Conservation (phyloP, 306 rosid genomes). For the Castanea crenata region DNA sequence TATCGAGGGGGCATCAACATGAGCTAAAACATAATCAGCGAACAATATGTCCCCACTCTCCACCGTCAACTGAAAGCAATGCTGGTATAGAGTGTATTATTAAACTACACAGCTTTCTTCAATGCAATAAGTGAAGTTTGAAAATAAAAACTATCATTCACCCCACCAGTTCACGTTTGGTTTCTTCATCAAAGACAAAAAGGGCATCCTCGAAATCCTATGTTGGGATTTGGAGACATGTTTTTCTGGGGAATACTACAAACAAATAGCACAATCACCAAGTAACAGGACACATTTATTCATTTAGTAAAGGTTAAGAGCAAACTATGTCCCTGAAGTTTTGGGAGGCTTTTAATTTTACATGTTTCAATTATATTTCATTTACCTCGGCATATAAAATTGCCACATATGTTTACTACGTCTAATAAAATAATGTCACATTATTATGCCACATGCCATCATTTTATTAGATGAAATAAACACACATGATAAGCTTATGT, state of each 20-base stretch:
- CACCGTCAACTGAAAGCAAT: constrained; percentile 42
- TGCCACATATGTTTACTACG: no score
- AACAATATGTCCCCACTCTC: constrained; percentile 35
- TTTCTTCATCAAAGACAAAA: constrained; percentile 45
- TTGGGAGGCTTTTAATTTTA: no score
- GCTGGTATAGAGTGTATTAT: constrained; percentile 32
- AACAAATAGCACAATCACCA: no score
- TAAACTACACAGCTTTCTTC: constrained; percentile 41
- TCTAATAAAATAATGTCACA: no score
- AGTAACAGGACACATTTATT: no score
- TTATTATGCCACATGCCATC: no score
- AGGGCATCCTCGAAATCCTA: constrained; percentile 5
- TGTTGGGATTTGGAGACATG: constrained; percentile 32
- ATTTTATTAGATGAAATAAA: no score
- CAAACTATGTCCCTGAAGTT: no score
- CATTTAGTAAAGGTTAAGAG: no score
- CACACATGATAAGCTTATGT: no score
- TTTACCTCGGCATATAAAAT: no score
- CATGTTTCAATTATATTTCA: no score
- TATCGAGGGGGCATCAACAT: constrained; percentile 1
- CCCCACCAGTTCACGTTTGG: constrained; percentile 41
- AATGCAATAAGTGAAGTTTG: constrained; percentile 48
- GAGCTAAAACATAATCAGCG: constrained; percentile 33
- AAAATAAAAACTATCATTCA: constrained; percentile 30
- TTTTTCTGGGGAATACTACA: constrained; percentile 30